A percentile compares a stretch with the other conserved stretches of the same genome.
phyloP scores from a whole-genome alignment of 2,329 filamentous ascomycete genomes.

The Sphaerulina populicola region DNA sequence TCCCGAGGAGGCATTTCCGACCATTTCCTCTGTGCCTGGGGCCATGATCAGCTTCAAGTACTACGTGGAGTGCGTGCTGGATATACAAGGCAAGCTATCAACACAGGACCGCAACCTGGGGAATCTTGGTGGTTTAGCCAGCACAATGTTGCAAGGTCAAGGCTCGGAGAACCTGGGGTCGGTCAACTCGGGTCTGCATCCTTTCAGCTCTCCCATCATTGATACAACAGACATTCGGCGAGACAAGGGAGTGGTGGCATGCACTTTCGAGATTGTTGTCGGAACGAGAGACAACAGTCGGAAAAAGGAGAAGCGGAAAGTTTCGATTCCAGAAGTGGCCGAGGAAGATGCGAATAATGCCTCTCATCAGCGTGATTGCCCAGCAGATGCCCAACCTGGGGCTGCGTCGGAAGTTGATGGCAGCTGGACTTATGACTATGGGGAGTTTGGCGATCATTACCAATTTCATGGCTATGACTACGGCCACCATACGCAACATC shows the following conservation, averaged over 20 bases:
- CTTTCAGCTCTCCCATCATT: slow-evolving; percentile 54
- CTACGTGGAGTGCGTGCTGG: slow-evolving; percentile 83
- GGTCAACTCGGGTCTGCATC: slow-evolving; percentile 12
- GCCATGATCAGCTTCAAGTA: slow-evolving; percentile 95
- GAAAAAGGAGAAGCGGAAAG: slow-evolving; percentile 42
- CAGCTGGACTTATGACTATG: slow-evolving; percentile 5
- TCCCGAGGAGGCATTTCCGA: slow-evolving; percentile 85
- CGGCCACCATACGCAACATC: slow-evolving; percentile 11
- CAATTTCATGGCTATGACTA: slow-evolving; percentile 28
- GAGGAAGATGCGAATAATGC: not conserved
- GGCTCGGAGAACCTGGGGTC: slow-evolving; percentile 5
- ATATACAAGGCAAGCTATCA: slow-evolving; percentile 77
- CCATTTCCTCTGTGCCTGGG: slow-evolving; percentile 79
- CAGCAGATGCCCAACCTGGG: slow-evolving; percentile 8
- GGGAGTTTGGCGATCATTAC: slow-evolving; percentile 12
- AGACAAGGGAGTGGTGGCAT: slow-evolving; percentile 84
- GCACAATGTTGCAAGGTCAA: slow-evolving; percentile 16
- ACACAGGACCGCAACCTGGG: slow-evolving; percentile 53
- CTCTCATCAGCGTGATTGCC: not conserved
- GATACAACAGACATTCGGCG: slow-evolving; percentile 79
- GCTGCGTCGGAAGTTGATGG: slow-evolving; percentile 4
- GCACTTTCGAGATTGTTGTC: slow-evolving; percentile 76
- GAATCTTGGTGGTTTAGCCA: slow-evolving; percentile 23
- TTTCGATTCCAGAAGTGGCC: slow-evolving; percentile 20
- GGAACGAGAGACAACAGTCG: slow-evolving; percentile 68